phyloP scores from a whole-genome alignment of 768 basidiomycete genomes.

The Galerina sulciceps region DNA sequence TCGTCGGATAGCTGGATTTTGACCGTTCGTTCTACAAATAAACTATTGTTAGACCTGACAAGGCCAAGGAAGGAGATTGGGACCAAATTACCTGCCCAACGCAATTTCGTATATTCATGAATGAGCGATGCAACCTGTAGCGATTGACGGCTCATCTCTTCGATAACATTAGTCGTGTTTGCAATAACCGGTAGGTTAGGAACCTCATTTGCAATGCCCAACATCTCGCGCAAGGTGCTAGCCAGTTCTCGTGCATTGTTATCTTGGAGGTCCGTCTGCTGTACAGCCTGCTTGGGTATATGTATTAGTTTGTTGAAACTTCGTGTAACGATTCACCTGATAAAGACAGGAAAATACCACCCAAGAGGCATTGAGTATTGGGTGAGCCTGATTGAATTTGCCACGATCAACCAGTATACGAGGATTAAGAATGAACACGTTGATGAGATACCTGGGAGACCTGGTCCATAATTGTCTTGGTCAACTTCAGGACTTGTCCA shows the following conservation, averaged over 20 bases:
- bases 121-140: background rate
- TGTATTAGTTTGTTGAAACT: background rate
- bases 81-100: too few relatives aligned
- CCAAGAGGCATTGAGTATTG: background rate
- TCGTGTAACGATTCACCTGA: background rate
- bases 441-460: too few relatives aligned
- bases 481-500: too few relatives aligned
- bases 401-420: too few relatives aligned
- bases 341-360: background rate
- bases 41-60: too few relatives aligned
- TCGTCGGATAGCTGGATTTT: too few relatives aligned
- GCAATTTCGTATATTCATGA: conserved; percentile 6
- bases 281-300: background rate
- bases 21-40: too few relatives aligned
- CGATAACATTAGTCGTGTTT: conserved; percentile 5
- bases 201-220: background rate
- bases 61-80: too few relatives aligned
- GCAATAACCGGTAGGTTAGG: background rate
- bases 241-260: background rate
- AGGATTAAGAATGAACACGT: too few relatives aligned
- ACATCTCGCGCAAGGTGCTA: background rate
- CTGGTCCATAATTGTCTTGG: too few relatives aligned
- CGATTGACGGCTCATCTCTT: conserved; percentile 1
- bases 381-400: conserved; percentile 2
- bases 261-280: background rate